phyloP scores from a whole-genome alignment of 495 filamentous ascomycete genomes.

The Neurospora sp. region DNA sequence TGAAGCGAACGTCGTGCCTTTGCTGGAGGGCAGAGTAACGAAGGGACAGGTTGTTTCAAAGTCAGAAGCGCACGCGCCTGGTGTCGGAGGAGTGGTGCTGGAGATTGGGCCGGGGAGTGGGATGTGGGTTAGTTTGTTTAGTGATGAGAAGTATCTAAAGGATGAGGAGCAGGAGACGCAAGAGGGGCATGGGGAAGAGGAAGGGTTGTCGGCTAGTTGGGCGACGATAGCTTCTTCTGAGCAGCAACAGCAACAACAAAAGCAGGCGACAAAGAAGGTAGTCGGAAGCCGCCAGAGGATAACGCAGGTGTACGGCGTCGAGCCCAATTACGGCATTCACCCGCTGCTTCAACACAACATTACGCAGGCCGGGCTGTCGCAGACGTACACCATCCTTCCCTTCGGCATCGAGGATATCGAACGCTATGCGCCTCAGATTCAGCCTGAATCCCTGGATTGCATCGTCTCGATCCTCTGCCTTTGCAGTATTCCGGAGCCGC shows the following conservation, averaged over 20 bases:
- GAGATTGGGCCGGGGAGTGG: conserved; percentile 43
- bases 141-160: not conserved
- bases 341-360: conserved; percentile 35
- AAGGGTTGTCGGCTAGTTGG: not conserved
- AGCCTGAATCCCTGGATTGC: conserved; percentile 50
- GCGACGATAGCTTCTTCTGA: not conserved
- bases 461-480: conserved; percentile 62
- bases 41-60: conserved; percentile 12
- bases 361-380: conserved; percentile 37
- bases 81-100: conserved; percentile 28
- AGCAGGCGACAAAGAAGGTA: not conserved
- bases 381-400: conserved; percentile 55
- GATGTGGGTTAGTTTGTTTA: conserved; percentile 34
- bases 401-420: conserved; percentile 49
- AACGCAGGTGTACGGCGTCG: conserved; percentile 54
- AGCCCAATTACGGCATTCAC: conserved; percentile 54
- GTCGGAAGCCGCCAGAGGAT: conserved; percentile 14
- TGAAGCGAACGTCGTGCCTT: conserved; percentile 25
- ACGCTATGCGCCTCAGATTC: conserved; percentile 23
- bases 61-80: conserved; percentile 8
- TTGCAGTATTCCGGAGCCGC: conserved; percentile 58
- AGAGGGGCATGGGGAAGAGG: not conserved
- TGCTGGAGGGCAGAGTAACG: conserved; percentile 29
- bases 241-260: not conserved
- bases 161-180: not conserved